Conservation (phyloP, 495 filamentous ascomycete genomes). For the Glarea lozoyensis region DNA sequence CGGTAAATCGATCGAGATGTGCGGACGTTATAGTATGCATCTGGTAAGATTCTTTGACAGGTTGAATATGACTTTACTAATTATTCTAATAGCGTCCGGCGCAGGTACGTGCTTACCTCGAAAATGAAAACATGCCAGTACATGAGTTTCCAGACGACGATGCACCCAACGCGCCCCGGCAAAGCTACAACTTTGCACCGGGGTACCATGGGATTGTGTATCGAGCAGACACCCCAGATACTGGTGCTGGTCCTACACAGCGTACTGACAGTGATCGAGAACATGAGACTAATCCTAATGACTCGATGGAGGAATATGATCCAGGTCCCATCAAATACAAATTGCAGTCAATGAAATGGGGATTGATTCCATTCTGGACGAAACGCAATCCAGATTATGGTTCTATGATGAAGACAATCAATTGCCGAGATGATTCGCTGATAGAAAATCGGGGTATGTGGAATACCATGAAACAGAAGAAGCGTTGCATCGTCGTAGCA, state of each 20-base stretch:
- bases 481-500: constrained; percentile 77
- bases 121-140: constrained; percentile 67
- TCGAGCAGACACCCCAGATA: constrained; percentile 59
- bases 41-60: constrained; percentile 45
- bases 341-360: constrained; percentile 90
- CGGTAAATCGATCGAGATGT: constrained; percentile 47
- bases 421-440: constrained; percentile 88
- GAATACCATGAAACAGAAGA: constrained; percentile 79
- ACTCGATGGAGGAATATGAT: constrained; percentile 12
- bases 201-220: constrained; percentile 82
- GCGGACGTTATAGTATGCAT: constrained; percentile 74
- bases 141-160: constrained; percentile 66
- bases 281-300: constrained; percentile 3
- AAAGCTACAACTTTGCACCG: constrained; percentile 90
- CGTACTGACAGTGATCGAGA: constrained; percentile 8
- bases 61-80: neutral
- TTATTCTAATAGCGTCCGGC: constrained; percentile 44
- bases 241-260: constrained; percentile 31
- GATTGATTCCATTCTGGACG: constrained; percentile 84
- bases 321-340: constrained; percentile 52
- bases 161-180: constrained; percentile 48
- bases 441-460: constrained; percentile 73
- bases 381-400: constrained; percentile 70
- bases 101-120: constrained; percentile 58
- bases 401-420: constrained; percentile 78